Conservation (phyloP, 2,329 filamentous ascomycete genomes). For the Pyrenophora seminiperda region DNA sequence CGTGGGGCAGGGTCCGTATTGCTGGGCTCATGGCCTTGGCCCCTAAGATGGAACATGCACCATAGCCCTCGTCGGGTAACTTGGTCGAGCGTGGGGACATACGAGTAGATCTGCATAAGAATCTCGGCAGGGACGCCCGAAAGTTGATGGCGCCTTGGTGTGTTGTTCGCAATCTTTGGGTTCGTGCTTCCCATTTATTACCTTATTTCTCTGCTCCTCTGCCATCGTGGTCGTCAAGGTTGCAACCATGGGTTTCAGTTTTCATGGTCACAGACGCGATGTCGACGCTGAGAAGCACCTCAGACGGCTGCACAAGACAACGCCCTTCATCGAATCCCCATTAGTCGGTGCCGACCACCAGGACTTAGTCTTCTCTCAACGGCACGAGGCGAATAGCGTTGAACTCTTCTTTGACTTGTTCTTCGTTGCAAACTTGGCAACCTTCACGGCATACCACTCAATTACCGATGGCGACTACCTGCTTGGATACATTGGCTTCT, state of each 20-base stretch:
- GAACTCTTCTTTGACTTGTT: constrained; percentile 47
- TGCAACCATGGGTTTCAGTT: constrained; percentile 39
- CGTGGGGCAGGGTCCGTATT: constrained; percentile 1
- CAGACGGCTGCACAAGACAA: constrained; percentile 41
- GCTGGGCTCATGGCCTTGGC: not conserved
- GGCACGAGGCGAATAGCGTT: constrained; percentile 48
- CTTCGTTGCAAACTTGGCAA: constrained; percentile 46
- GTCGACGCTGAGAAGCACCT: constrained; percentile 47
- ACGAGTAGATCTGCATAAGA: constrained; percentile 12
- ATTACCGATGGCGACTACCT: constrained; percentile 43
- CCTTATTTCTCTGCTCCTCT: not conserved
- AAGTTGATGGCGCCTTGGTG: not conserved
- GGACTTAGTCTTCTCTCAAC: constrained; percentile 45
- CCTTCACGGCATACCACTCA: constrained; percentile 48
- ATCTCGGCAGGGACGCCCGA: not conserved
- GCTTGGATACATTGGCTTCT: constrained; percentile 47
- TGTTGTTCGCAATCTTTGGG: not conserved
- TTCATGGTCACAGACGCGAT: constrained; percentile 34
- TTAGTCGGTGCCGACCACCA: constrained; percentile 45
- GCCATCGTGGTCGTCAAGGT: not conserved
- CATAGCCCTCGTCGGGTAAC: constrained; percentile 1
- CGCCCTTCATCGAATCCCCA: constrained; percentile 44
- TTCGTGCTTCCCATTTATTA: not conserved
- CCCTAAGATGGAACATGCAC: constrained; percentile 8
- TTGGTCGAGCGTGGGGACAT: constrained; percentile 4